Percentiles rank a stretch among this genome's conserved stretches.
These are phyloP conservation scores for Phytophthora lateralis DNA, from an alignment of 352 stramenopile species.

Conservation along the genomic window DNA sequence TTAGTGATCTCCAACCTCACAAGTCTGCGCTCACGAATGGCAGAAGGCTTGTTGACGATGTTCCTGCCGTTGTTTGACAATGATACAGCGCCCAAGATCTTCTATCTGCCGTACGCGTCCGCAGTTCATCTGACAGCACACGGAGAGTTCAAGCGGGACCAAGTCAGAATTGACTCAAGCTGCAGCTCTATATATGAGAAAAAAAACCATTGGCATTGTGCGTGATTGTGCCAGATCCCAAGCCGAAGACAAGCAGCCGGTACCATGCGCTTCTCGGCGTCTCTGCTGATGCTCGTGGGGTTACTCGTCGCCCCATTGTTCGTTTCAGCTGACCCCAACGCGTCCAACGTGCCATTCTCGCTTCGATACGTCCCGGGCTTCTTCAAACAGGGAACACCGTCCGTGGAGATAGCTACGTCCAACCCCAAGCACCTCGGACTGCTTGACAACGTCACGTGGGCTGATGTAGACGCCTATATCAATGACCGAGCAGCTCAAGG, in stretches of 20 bases:
- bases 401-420: neutral
- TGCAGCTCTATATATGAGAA: neutral
- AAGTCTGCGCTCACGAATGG: neutral
- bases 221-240: constrained; percentile 10
- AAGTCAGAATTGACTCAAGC: neutral
- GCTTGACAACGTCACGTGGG: constrained; percentile 32
- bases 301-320: constrained; percentile 1
- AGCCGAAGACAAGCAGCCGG: neutral
- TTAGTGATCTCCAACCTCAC: neutral
- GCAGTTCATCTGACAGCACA: neutral
- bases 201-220: neutral
- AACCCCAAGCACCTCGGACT: constrained; percentile 35
- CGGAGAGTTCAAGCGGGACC: neutral
- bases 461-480: constrained; percentile 37
- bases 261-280: constrained; percentile 8
- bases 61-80: neutral
- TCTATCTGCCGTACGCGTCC: neutral
- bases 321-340: neutral
- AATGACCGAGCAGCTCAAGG: constrained; percentile 15
- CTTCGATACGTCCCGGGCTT: constrained; percentile 43
- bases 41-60: neutral
- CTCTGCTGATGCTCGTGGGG: neutral
- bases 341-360: constrained; percentile 26
- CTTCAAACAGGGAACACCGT: constrained; percentile 38
- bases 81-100: neutral